Base-by-base conservation (phyloP, 306 rosid species). In the Ziziphus jujuba region DNA sequence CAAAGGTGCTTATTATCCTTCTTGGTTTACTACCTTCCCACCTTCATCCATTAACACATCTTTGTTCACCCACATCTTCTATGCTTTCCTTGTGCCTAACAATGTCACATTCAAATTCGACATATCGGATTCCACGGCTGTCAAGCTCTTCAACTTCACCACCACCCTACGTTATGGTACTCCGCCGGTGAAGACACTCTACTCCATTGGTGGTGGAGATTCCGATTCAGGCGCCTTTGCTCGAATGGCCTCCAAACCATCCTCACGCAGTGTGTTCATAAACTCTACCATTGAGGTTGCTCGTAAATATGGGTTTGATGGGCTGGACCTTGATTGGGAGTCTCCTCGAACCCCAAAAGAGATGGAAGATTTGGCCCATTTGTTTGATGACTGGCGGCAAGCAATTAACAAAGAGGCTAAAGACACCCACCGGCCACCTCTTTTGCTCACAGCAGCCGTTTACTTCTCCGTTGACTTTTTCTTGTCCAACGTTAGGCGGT, bases 241-340 rank as follows among this genome's bases (percentile, higher is more conserved):
- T 21, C 36, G 33, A 59, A 79, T 86, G 23, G 87, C 86, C 56
- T 67, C 88, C 0, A 12, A 66, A 3, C 6, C 43, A n/a, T 16
- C 80, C 16, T 72, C 87, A 1, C 89, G 96, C 48, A 61, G 77
- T 25, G 35, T 65, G 50, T 88, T 91, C 87, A 86, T 91, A 49
- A 50, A 74, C 72, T 85, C 93, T 16, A 61, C 89, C 2, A 77
- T 86, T 9, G 38, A 69, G 6, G 82, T 81, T 13, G 91, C 96
- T 0, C 81, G 96, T 8, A 53, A 66, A 40, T 91, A 71, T 52
- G 84, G 84, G 9, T 88, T 91, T 78, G 75, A 86, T 36, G 93
- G 96, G 3, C 11, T 91, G 24, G 93, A 88, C 63, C 78, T 88
- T 0, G 93, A 88, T 21, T 88, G 97, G 97, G 96, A 91, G 16